These are phyloP conservation scores for Sporothrix globosa DNA, from an alignment of 2,329 filamentous ascomycete species.

Conservation along the genomic window DNA sequence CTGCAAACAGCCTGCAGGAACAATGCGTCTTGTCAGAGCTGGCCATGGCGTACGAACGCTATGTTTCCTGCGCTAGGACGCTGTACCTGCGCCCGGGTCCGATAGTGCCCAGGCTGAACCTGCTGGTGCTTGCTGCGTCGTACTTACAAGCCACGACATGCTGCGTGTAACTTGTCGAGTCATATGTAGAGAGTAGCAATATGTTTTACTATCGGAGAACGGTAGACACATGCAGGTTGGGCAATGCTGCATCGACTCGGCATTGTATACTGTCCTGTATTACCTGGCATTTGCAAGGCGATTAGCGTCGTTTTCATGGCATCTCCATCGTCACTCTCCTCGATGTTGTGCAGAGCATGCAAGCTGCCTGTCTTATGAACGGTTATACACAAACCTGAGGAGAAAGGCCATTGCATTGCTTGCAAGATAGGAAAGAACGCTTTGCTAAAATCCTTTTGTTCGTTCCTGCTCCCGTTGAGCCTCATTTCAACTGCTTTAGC, in stretches of 20 bases:
- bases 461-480: background rate
- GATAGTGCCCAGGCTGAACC: background rate
- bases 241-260: background rate
- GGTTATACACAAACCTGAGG: background rate
- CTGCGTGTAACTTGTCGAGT: no score
- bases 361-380: no score
- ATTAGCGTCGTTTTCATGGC: background rate
- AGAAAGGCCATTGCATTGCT: background rate
- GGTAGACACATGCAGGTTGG: background rate
- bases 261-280: background rate
- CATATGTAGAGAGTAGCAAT: background rate
- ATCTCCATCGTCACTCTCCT: background rate
- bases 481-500: conserved; percentile 21
- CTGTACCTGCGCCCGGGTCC: conserved; percentile 8
- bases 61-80: background rate
- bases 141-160: no score
- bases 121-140: background rate
- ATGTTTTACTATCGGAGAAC: background rate
- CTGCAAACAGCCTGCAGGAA: conserved; percentile 20
- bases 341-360: background rate
- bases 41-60: conserved; percentile 11
- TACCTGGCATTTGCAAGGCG: no score
- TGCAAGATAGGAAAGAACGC: background rate
- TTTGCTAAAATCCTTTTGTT: background rate
- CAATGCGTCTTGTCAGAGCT: background rate